phyloP scores from a whole-genome alignment of 805 yeast genomes.

The Barnettozyma pratensis region DNA sequence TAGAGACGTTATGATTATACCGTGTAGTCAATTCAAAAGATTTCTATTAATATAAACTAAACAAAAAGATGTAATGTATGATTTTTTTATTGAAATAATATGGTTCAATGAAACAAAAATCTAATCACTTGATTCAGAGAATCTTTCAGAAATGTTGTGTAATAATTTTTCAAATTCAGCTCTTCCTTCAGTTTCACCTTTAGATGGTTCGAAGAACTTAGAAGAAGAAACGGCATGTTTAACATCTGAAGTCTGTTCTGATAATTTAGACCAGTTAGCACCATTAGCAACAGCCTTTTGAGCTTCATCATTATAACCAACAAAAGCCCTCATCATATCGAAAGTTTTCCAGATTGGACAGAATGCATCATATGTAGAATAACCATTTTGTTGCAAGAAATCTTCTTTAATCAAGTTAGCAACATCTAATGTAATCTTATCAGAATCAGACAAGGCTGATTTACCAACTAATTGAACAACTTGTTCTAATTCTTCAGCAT shows the following conservation, averaged over 20 bases:
- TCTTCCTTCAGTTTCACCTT: conserved; percentile 75
- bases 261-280: conserved; percentile 87
- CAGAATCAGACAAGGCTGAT: conserved; percentile 93
- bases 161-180: conserved; percentile 75
- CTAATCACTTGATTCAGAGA: conserved; percentile 93
- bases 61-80: too few species aligned
- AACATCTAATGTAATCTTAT: conserved; percentile 94
- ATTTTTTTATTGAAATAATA: not conserved
- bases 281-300: conserved; percentile 95
- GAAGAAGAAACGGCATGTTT: conserved; percentile 92
- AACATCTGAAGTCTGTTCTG: conserved; percentile 85
- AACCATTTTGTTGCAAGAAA: conserved; percentile 98
- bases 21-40: too few species aligned
- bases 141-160: conserved; percentile 75
- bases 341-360: conserved; percentile 99
- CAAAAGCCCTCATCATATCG: conserved; percentile 95
- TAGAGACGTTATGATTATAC: too few species aligned
- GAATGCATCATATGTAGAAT: conserved; percentile 96
- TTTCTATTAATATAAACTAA: too few species aligned
- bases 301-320: conserved; percentile 91
- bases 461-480: conserved; percentile 99
- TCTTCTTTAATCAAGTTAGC: conserved; percentile 91
- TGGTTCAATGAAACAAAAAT: not conserved
- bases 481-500: conserved; percentile 98
- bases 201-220: conserved; percentile 92